phyloP scores from a whole-genome alignment of 2,329 filamentous ascomycete genomes.

The Cadophora sp. region DNA sequence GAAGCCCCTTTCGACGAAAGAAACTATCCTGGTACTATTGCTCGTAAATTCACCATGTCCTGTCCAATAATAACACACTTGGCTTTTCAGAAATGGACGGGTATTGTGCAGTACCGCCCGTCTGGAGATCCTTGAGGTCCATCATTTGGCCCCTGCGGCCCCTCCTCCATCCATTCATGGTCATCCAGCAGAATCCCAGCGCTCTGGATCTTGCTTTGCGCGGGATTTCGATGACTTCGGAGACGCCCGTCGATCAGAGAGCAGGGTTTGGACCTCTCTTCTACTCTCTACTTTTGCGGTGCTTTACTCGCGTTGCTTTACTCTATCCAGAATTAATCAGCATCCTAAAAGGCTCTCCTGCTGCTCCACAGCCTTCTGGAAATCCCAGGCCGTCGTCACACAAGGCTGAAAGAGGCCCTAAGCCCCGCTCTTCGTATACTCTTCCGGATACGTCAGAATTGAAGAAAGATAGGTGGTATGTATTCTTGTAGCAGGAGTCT shows the following conservation, averaged over 20 bases:
- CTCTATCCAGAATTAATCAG: slow-evolving; percentile 4
- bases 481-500: not conserved
- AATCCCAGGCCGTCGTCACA: slow-evolving; percentile 11
- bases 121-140: slow-evolving; percentile 6
- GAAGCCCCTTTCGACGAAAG: too few species aligned
- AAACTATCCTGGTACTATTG: not conserved
- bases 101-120: not conserved
- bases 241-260: slow-evolving; percentile 17
- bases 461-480: not conserved
- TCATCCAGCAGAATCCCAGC: slow-evolving; percentile 19
- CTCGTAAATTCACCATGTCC: slow-evolving; percentile 12
- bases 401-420: slow-evolving; percentile 22
- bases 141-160: slow-evolving; percentile 3
- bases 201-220: slow-evolving; percentile 10
- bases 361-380: slow-evolving; percentile 11
- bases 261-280: too few species aligned
- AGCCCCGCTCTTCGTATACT: not conserved
- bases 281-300: too few species aligned
- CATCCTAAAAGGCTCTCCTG: slow-evolving; percentile 15
- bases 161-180: too few species aligned
- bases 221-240: slow-evolving; percentile 13
- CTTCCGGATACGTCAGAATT: not conserved
- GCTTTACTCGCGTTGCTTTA: too few species aligned
- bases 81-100: slow-evolving; percentile 2
- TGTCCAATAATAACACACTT: slow-evolving; percentile 6